Conservation (phyloP, 1,284 basidiomycete species). For the Melampsora americana region DNA sequence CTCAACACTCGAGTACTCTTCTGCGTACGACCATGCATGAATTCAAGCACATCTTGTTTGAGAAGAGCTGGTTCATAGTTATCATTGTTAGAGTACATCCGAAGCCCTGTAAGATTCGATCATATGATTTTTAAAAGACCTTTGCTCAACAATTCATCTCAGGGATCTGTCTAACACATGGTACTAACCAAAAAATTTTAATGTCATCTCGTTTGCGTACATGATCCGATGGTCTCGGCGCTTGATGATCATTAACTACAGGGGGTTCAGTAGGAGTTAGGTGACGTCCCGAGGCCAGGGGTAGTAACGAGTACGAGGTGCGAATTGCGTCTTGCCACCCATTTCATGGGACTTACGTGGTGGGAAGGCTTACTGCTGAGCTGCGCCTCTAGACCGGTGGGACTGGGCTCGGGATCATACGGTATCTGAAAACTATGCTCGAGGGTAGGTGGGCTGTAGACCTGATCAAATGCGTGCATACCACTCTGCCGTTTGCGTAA, state of each 20-base stretch:
- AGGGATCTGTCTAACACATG: not conserved
- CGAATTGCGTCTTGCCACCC: too few species aligned
- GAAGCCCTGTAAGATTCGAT: not conserved
- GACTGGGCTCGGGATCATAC: not conserved
- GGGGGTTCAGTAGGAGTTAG: not conserved
- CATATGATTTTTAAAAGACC: not conserved
- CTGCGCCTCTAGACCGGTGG: not conserved
- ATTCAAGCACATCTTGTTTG: not conserved
- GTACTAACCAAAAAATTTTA: not conserved
- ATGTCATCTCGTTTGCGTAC: not conserved
- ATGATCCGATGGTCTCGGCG: not conserved
- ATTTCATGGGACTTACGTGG: not conserved
- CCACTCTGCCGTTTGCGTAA: not conserved
- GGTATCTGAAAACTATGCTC: not conserved
- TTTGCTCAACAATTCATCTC: not conserved
- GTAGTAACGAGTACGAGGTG: too few species aligned
- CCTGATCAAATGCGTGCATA: not conserved
- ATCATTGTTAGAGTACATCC: not conserved
- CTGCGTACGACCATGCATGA: not conserved
- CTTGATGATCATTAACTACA: conserved; percentile 1
- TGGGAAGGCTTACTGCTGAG: not conserved
- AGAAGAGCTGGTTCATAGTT: not conserved
- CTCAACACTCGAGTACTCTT: not conserved
- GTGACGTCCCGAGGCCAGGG: not conserved
- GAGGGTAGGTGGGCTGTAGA: not conserved